phyloP scores from a whole-genome alignment of 1,284 basidiomycete species.

The Grifola frondosa region DNA sequence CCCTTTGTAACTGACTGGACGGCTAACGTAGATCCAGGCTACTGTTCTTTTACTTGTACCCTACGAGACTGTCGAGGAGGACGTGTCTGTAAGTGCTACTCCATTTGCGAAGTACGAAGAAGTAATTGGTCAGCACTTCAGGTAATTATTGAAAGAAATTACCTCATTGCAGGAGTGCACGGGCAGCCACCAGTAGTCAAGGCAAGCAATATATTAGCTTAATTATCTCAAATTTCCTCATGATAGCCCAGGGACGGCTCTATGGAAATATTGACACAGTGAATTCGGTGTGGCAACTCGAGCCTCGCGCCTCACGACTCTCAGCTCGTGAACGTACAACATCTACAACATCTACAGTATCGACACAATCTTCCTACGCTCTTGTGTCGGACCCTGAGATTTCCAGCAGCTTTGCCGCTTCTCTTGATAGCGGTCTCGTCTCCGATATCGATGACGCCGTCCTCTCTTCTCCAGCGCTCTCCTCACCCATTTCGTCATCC shows the following conservation, averaged over 20 bases:
- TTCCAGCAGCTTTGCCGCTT: slow-evolving; percentile 77
- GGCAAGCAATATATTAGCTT: slow-evolving; percentile 28
- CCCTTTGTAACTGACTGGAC: background rate
- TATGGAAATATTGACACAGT: slow-evolving; percentile 64
- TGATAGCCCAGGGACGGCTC: slow-evolving; percentile 54
- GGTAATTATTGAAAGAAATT: slow-evolving; percentile 69
- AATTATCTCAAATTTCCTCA: slow-evolving; percentile 4
- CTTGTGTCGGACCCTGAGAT: slow-evolving; percentile 77
- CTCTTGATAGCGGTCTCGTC: slow-evolving; percentile 65
- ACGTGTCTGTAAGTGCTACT: slow-evolving; percentile 56
- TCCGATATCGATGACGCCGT: slow-evolving; percentile 66
- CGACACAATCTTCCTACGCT: slow-evolving; percentile 76
- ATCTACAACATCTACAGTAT: slow-evolving; percentile 70
- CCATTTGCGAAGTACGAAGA: no score
- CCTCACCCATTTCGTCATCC: slow-evolving; percentile 58
- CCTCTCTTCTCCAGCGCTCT: slow-evolving; percentile 52
- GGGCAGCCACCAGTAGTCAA: slow-evolving; percentile 70
- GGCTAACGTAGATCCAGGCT: slow-evolving; percentile 44
- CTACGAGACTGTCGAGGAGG: slow-evolving; percentile 65
- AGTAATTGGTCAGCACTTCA: slow-evolving; percentile 34
- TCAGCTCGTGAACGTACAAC: slow-evolving; percentile 66
- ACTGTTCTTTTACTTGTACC: slow-evolving; percentile 76
- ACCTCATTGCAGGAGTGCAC: slow-evolving; percentile 68
- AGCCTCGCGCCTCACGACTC: slow-evolving; percentile 52
- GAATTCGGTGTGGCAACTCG: slow-evolving; percentile 74